phyloP scores from a whole-genome alignment of 345 rosid genomes.

The Adansonia digitata region DNA sequence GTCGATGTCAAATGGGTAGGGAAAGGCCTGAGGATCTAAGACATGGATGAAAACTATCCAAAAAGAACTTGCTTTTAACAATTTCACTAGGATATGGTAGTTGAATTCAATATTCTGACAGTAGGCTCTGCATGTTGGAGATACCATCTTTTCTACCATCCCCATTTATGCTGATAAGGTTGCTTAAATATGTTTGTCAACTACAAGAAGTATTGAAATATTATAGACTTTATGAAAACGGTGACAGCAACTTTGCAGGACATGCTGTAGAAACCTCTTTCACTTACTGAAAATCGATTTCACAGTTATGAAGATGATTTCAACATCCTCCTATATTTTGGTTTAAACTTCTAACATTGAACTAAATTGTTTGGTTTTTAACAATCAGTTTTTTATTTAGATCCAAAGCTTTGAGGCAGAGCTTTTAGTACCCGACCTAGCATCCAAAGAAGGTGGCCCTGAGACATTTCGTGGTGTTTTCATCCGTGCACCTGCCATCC shows the following conservation, averaged over 20 bases:
- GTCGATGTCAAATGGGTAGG: not conserved
- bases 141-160: not conserved
- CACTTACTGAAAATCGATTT: not conserved
- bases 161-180: not conserved
- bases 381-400: slow-evolving; percentile 32
- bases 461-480: slow-evolving; percentile 83
- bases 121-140: not conserved
- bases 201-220: not conserved
- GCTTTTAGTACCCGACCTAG: slow-evolving; percentile 61
- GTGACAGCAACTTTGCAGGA: not conserved
- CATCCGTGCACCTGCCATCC: slow-evolving; percentile 93
- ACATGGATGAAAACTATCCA: not conserved
- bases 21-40: not conserved
- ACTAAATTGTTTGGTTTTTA: not conserved
- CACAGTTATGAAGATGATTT: not conserved
- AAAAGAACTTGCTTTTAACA: not conserved
- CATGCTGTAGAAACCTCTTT: not conserved
- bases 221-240: not conserved
- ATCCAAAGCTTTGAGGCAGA: slow-evolving; percentile 96
- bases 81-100: not conserved
- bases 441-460: slow-evolving; percentile 79
- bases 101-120: not conserved
- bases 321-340: not conserved
- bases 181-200: not conserved
- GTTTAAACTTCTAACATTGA: not conserved